These are phyloP conservation scores for Sarocladium strictum DNA, from an alignment of 2,329 filamentous ascomycete species.

Conservation along the genomic window DNA sequence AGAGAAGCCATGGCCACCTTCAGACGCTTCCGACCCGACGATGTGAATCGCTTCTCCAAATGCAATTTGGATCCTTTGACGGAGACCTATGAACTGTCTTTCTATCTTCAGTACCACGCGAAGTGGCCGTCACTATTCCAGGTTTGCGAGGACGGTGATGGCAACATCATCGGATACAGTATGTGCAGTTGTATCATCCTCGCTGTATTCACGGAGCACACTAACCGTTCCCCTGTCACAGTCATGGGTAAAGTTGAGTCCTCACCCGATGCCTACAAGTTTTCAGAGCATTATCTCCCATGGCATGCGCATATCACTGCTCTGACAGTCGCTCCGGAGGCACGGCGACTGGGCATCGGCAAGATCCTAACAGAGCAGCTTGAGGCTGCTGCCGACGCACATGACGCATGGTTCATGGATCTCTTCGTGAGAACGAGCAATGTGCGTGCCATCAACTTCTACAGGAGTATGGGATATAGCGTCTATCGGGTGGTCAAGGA, in stretches of 20 bases:
- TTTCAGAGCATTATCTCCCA: constrained; percentile 89
- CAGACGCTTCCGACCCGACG: constrained; percentile 74
- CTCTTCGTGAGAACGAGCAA: constrained; percentile 90
- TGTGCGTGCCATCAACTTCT: constrained; percentile 78
- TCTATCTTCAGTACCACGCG: constrained; percentile 93
- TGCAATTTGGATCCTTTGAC: constrained; percentile 95
- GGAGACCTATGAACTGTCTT: constrained; percentile 94
- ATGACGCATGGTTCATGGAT: constrained; percentile 91
- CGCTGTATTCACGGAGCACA: too few species aligned
- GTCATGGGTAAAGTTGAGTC: constrained; percentile 97
- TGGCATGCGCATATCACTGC: constrained; percentile 99
- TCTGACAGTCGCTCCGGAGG: constrained; percentile 82
- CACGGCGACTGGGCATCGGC: constrained; percentile 80
- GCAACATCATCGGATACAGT: constrained; percentile 96
- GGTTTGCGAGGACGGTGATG: constrained; percentile 77
- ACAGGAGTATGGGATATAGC: constrained; percentile 85
- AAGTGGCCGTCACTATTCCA: constrained; percentile 95
- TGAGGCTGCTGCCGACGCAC: constrained; percentile 74
- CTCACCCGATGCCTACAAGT: constrained; percentile 66
- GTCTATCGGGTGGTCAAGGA: constrained; percentile 83
- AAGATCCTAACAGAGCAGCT: constrained; percentile 75
- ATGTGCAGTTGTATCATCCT: constrained; percentile 26
- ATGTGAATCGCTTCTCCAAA: constrained; percentile 84
- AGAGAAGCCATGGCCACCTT: constrained; percentile 83
- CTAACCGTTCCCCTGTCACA: constrained; percentile 35